Evolutionary conservation across 164 flowering plant species (phyloP).

Genomic region (Chimonanthus salicifolius): DNA sequence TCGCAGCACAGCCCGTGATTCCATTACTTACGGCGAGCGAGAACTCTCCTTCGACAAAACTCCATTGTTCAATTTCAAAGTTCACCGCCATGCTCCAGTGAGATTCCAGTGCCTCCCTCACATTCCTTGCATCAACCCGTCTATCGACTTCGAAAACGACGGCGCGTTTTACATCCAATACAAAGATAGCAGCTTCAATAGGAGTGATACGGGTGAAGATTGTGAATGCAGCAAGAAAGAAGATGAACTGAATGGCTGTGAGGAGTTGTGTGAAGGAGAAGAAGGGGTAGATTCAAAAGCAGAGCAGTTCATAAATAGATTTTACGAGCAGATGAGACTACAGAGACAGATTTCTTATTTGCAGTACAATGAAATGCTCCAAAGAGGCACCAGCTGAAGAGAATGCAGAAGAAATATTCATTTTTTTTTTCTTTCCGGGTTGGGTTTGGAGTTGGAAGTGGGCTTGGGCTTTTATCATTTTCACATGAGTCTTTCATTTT

Average conservation of each 20-base stretch:
- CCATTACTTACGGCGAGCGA: conserved; percentile 45
- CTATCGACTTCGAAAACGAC: conserved; percentile 41
- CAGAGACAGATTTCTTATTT: conserved; percentile 61
- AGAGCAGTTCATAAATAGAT: conserved; percentile 62
- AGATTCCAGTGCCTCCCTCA: conserved; percentile 44
- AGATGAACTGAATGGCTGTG: conserved; percentile 9
- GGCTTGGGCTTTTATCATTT: not conserved
- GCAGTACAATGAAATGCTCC: conserved; percentile 32
- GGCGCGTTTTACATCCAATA: not conserved
- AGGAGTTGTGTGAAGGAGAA: conserved; percentile 30
- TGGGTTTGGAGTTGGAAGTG: not conserved
- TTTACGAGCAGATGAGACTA: conserved; percentile 56
- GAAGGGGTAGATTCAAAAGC: conserved; percentile 60
- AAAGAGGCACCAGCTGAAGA: conserved; percentile 12
- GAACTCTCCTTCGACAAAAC: conserved; percentile 82
- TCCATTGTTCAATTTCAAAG: conserved; percentile 52
- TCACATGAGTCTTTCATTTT: no score
- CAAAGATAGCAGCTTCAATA: not conserved
- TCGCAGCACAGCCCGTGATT: conserved; percentile 14
- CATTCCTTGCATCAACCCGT: conserved; percentile 52
- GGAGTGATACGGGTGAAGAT: conserved; percentile 10
- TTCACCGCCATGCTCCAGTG: conserved; percentile 50
- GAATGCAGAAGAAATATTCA: not conserved
- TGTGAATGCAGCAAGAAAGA: not conserved
- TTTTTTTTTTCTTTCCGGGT: not conserved